Conservation (phyloP, 192 early-diverging fungal species). For the Coemansia sp. region DNA sequence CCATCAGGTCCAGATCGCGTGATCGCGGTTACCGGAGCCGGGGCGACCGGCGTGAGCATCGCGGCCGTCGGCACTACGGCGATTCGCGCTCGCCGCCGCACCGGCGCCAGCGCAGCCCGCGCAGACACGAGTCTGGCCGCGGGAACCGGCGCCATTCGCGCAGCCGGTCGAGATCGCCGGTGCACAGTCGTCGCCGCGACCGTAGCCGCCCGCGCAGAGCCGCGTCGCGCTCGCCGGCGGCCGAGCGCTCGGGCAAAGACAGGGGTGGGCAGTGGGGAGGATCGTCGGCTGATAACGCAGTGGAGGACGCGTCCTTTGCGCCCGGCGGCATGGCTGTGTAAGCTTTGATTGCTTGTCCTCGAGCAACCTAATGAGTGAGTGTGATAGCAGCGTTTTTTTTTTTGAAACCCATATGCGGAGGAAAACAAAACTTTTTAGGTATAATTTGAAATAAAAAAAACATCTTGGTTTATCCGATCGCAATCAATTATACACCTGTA, state of each 20-base stretch:
- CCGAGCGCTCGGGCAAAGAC: slow-evolving; percentile 2
- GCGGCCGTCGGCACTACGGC: slow-evolving; percentile 2
- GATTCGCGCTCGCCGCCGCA: slow-evolving; percentile 15
- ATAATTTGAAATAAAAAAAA: no score
- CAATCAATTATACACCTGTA: no score
- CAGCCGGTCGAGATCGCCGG: slow-evolving; percentile 18
- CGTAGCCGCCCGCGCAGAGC: slow-evolving; percentile 10
- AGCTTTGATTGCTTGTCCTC: no score
- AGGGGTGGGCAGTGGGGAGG: no score
- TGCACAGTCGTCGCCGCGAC: not conserved
- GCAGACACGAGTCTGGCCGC: slow-evolving; percentile 3
- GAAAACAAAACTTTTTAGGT: no score
- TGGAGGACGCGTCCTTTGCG: not conserved
- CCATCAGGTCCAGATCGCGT: no score
- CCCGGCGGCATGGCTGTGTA: not conserved
- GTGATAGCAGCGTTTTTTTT: not conserved
- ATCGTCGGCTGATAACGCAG: no score
- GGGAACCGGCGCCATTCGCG: slow-evolving; percentile 17
- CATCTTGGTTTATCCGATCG: no score
- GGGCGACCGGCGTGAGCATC: slow-evolving; percentile 13
- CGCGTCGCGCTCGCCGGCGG: slow-evolving; percentile 8
- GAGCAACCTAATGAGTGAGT: not conserved
- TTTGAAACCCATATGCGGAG: not conserved
- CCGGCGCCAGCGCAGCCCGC: slow-evolving; percentile 6
- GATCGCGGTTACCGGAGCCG: not conserved